phyloP scores from a whole-genome alignment of 495 filamentous ascomycete species.

The Mytilinidion resinicola region DNA sequence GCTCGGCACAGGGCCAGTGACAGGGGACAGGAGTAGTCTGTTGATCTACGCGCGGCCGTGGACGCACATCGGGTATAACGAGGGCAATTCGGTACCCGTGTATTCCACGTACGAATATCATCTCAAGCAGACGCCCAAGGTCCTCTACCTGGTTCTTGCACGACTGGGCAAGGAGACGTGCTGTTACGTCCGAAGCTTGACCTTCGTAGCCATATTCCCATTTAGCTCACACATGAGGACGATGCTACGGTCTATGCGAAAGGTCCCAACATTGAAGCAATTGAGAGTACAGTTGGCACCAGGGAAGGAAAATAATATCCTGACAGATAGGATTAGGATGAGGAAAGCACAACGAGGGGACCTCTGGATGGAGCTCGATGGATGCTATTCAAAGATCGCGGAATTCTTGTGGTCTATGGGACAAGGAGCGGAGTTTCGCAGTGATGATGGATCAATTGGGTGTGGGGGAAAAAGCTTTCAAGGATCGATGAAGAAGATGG shows the following conservation, averaged over 20 bases:
- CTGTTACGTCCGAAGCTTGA: constrained; percentile 20
- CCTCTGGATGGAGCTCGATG: constrained; percentile 25
- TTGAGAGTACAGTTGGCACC: constrained; percentile 19
- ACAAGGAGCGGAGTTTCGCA: too few relatives aligned
- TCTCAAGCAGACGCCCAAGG: constrained; percentile 24
- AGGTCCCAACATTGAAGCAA: constrained; percentile 6
- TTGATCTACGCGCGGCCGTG: constrained; percentile 22
- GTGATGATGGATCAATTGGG: too few relatives aligned
- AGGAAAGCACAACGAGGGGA: constrained; percentile 18
- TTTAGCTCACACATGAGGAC: constrained; percentile 19
- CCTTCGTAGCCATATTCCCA: constrained; percentile 21
- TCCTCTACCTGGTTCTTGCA: constrained; percentile 19
- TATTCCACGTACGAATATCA: constrained; percentile 28
- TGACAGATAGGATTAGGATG: constrained; percentile 8
- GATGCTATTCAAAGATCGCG: constrained; percentile 14
- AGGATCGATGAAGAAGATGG: too few relatives aligned
- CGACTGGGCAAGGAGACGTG: constrained; percentile 19
- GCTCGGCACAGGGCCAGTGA: too few relatives aligned
- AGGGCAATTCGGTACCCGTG: constrained; percentile 23
- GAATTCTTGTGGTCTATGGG: constrained; percentile 4
- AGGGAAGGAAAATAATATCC: constrained; percentile 17
- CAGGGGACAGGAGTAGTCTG: too few relatives aligned
- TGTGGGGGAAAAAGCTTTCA: too few relatives aligned
- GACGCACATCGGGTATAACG: constrained; percentile 25
- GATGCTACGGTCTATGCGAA: constrained; percentile 12